These are phyloP conservation scores for Arabidopsis arenosa DNA, from an alignment of 345 rosid species.

Conservation along the genomic window DNA sequence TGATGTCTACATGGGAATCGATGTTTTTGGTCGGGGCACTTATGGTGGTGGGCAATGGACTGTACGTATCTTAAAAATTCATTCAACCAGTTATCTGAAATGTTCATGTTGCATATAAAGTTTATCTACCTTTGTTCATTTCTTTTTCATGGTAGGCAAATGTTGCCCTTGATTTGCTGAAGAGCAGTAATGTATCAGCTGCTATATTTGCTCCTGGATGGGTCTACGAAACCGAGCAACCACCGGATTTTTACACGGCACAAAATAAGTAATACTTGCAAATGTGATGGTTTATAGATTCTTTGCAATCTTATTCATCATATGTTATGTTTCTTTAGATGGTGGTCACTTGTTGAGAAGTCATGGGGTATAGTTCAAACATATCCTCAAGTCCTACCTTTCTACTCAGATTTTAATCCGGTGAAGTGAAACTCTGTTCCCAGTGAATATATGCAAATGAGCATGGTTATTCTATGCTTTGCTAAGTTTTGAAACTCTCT, in stretches of 20 bases:
- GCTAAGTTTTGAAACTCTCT: conserved; percentile 10
- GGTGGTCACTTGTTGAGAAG: conserved; percentile 85
- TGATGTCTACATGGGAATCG: conserved; percentile 87
- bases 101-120: neutral
- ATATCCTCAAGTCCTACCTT: conserved; percentile 71
- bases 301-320: conserved; percentile 19
- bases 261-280: conserved; percentile 63
- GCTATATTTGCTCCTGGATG: conserved; percentile 96
- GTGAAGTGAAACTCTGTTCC: conserved; percentile 36
- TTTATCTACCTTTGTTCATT: neutral
- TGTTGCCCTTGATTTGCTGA: conserved; percentile 76
- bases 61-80: conserved; percentile 44
- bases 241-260: conserved; percentile 74
- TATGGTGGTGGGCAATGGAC: conserved; percentile 86
- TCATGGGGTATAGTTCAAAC: conserved; percentile 69
- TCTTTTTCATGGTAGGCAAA: conserved; percentile 53
- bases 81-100: neutral
- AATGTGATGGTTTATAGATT: conserved; percentile 3
- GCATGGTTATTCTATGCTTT: neutral
- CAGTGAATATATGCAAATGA: neutral
- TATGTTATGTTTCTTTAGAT: conserved; percentile 49
- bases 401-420: conserved; percentile 79
- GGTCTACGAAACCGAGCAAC: conserved; percentile 72
- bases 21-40: conserved; percentile 73
- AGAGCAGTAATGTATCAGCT: conserved; percentile 70